phyloP scores from a whole-genome alignment of 495 filamentous ascomycete species.

The Penicillium desertorum region DNA sequence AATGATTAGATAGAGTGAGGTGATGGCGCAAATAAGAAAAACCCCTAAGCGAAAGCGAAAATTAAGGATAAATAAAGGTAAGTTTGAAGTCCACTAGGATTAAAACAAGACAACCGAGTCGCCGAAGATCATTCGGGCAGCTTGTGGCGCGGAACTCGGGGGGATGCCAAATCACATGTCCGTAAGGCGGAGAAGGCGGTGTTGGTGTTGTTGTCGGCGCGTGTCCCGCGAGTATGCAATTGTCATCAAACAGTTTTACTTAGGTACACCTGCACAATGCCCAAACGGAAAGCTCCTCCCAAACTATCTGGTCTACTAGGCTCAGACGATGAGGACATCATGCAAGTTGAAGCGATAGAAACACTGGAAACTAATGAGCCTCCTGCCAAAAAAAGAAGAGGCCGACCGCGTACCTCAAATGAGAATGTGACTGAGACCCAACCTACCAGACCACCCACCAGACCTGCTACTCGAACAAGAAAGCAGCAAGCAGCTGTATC shows the following conservation, averaged over 20 bases:
- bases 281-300: constrained; percentile 51
- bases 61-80: constrained; percentile 6
- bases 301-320: constrained; percentile 63
- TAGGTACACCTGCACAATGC: constrained; percentile 42
- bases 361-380: constrained; percentile 32
- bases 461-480: constrained; percentile 16
- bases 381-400: constrained; percentile 43
- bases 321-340: constrained; percentile 66
- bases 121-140: constrained; percentile 27
- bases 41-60: background rate
- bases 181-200: constrained; percentile 21
- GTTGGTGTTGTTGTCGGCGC: constrained; percentile 24
- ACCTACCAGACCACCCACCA: constrained; percentile 23
- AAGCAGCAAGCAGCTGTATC: constrained; percentile 20
- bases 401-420: constrained; percentile 37
- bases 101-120: constrained; percentile 11
- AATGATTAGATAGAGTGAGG: constrained; percentile 8
- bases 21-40: background rate
- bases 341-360: constrained; percentile 27
- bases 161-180: constrained; percentile 33
- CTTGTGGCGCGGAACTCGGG: constrained; percentile 38
- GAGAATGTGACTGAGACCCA: constrained; percentile 29
- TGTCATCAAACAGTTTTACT: background rate
- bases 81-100: constrained; percentile 1
- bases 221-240: constrained; percentile 12